Conservation (phyloP, 2,329 filamentous ascomycete species). For the Epichloe sp. region DNA sequence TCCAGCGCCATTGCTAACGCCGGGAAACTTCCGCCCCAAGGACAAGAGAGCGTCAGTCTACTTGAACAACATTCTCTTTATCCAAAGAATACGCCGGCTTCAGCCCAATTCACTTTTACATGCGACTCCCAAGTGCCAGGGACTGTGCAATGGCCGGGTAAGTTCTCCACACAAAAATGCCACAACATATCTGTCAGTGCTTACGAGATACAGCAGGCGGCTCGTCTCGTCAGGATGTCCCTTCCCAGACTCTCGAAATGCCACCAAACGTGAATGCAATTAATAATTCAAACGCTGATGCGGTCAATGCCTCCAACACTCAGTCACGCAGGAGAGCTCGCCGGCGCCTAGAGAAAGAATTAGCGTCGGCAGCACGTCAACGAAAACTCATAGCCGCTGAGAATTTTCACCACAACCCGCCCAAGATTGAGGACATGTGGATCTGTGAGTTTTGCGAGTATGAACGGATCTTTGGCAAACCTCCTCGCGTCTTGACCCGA, state of each 20-base stretch:
- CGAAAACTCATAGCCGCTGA: conserved; percentile 67
- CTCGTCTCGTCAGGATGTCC: conserved; percentile 10
- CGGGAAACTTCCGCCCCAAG: conserved; percentile 52
- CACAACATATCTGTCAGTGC: not conserved
- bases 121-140: conserved; percentile 82
- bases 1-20: conserved; percentile 85
- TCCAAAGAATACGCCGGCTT: conserved; percentile 50
- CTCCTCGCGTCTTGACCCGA: conserved; percentile 71
- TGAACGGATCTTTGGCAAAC: conserved; percentile 83
- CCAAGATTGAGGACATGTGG: conserved; percentile 63
- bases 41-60: conserved; percentile 68
- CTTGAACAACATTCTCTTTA: conserved; percentile 53
- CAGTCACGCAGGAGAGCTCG: conserved; percentile 43
- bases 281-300: conserved; percentile 6
- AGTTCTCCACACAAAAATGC: conserved; percentile 7
- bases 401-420: conserved; percentile 62
- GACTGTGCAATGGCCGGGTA: conserved; percentile 61
- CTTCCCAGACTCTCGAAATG: conserved; percentile 7
- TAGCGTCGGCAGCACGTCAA: conserved; percentile 60
- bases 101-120: conserved; percentile 91
- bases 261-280: conserved; percentile 8
- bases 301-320: conserved; percentile 16
- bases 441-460: conserved; percentile 99
- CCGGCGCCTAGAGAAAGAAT: conserved; percentile 55
- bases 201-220: not conserved